A percentile compares a stretch with the other conserved stretches of the same genome.
These are phyloP conservation scores for Aeschynomene evenia DNA, from an alignment of 306 rosid genomes.

Conservation along the genomic window DNA sequence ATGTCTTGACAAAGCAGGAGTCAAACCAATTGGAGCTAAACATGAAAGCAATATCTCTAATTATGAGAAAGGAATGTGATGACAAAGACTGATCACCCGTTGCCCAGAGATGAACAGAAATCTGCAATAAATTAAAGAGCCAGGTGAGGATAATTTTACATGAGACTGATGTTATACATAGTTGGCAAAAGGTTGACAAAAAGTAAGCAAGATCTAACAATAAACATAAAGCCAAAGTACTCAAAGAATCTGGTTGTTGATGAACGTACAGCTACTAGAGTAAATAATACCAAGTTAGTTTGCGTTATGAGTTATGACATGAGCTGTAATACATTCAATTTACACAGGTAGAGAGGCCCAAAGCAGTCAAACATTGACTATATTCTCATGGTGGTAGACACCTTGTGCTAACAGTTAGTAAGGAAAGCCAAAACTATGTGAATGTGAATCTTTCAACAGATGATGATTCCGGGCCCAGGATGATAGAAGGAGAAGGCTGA, in stretches of 20 bases:
- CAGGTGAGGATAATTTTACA: slow-evolving; percentile 23
- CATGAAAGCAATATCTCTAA: slow-evolving; percentile 61
- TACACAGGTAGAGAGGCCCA: not conserved
- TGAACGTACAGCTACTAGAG: not conserved
- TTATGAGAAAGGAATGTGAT: slow-evolving; percentile 64
- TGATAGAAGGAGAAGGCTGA: too few species aligned
- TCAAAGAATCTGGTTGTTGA: not conserved
- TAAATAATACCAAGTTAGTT: not conserved
- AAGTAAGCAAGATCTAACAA: not conserved
- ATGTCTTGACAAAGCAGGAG: slow-evolving; percentile 68
- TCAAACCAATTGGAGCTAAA: slow-evolving; percentile 63
- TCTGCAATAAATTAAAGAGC: slow-evolving; percentile 54
- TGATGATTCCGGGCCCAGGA: not conserved
- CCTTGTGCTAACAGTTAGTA: not conserved
- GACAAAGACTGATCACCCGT: slow-evolving; percentile 69
- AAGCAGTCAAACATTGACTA: too few species aligned
- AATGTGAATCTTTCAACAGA: not conserved
- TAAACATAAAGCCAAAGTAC: slow-evolving; percentile 6
- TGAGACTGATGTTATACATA: slow-evolving; percentile 19
- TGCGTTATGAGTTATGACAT: not conserved
- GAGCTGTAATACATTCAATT: not conserved
- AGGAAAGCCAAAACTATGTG: not conserved
- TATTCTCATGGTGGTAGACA: not conserved
- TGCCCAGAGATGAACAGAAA: slow-evolving; percentile 84
- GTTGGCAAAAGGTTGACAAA: not conserved